Base-by-base conservation (phyloP, 192 early-diverging fungal species). In the Coemansia erecta region DNA sequence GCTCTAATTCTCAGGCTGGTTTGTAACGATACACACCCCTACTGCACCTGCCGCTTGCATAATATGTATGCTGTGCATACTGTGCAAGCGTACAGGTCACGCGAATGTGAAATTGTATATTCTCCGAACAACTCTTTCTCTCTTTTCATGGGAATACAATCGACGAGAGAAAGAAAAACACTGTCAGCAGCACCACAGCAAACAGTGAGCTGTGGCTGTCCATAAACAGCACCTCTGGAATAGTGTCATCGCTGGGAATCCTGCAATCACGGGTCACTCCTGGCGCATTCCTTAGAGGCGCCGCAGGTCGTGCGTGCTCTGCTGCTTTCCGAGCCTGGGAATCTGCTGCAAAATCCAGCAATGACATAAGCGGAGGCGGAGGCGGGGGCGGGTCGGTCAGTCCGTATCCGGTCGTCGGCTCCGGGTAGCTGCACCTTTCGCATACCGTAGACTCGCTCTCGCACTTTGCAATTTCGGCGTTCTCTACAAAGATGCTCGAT, bases 361-460 rank as follows among this genome's bases (percentile, higher is more conserved):
- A 43, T 43, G 8, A 13, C 17, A 17, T n/a, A n/a, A n/a, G n/a
- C n/a, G n/a, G n/a, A n/a, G n/a, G n/a, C n/a, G n/a, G n/a, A 17
- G 42, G 42, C 8, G 42, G 28, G 7, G 7, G 28, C 28, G 28
- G 28, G 28, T 31, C 28, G 28, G 31, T 13, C 13, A 22, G 4
- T 22, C 52, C 31, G 28, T 7, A 31, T 31, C 28, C 7, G 28
- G 28, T 31, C 28, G 28, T 31, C 28, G 28, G 28, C 28, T 31
- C 28, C 28, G 28, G 28, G 24, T n/a, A 21, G 28, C 15, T 17
- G 13, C 47, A 15, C 4, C 24, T 39, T 22, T 63, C 61, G 53
- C 61, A 63, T 14, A 63, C 44, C 2, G 61, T 63, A 11, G 53
- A 40, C 35, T 63, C 61, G 53, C 61, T 63, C 45, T 63, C 61